Base-by-base conservation (phyloP, 352 stramenopile species). In the Achlya hypogyna region DNA sequence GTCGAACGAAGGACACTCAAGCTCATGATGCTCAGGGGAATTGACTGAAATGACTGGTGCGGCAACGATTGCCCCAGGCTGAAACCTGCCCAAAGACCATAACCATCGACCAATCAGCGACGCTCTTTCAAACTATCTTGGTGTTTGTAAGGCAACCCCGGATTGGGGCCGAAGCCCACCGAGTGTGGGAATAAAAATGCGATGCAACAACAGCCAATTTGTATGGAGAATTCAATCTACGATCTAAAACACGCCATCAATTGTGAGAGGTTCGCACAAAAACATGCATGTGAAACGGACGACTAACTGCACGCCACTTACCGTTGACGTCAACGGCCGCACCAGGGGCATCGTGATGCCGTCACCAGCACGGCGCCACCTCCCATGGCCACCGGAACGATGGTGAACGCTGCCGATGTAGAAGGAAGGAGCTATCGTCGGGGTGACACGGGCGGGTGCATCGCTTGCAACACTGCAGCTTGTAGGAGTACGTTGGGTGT, bases 11-110 rank as follows among this genome's bases (percentile, higher is more conserved):
- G 60, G 47, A 67, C 60, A 49, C 42, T 67, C 40, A 67, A 58
- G 60, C 60, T 67, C 60, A 67, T 67, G 16, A 56, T 65, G 47
- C 53, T 32, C 43, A 60, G 23, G 22, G 28, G 43, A 45, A 42
- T 67, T 67, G 60, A 67, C 60, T 67, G 60, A 67, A 54, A 59
- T 67, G 60, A 67, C 60, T 67, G 60, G 60, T 60, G 31, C 42
- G 45, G 10, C 49, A 31, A 27, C 49, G 31, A 31, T 27, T 12
- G 25, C 49, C 12, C 12, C 49, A 12, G 20, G 10, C 31, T 20
- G 49, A 10, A 10, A 56, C 38, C 38, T 45, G 38, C 38, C 2
- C 1, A 45, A 10, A n/a, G 12, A 18, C 14, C 14, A 45, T 45
- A 45, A 10, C 16, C 27, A 43, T 67, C 34, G 25, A 23, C 60